These are phyloP conservation scores for Trypanosoma conorhini DNA, from an alignment of 208 protist genomes.

Conservation along the genomic window DNA sequence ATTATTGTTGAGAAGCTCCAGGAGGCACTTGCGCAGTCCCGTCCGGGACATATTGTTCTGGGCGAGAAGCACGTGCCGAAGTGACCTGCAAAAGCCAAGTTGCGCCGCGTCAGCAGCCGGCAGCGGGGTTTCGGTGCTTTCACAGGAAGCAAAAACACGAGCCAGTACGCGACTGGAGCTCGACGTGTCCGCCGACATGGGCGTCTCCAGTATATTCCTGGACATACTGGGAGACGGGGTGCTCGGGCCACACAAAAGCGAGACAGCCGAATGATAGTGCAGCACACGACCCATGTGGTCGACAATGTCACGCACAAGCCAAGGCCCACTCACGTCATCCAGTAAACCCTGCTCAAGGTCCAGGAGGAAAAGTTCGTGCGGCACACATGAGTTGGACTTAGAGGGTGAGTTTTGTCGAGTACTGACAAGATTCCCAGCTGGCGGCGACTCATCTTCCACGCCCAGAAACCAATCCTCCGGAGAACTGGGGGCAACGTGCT, in stretches of 20 bases:
- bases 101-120: not conserved
- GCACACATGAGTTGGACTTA: not conserved
- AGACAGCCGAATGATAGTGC: slow-evolving; percentile 30
- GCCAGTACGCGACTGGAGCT: not conserved
- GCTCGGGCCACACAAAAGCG: not conserved
- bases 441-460: not conserved
- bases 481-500: slow-evolving; percentile 15
- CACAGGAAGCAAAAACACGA: not conserved
- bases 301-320: slow-evolving; percentile 35
- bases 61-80: slow-evolving; percentile 41
- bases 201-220: not conserved
- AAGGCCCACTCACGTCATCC: slow-evolving; percentile 34
- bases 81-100: slow-evolving; percentile 39
- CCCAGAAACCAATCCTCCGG: slow-evolving; percentile 1
- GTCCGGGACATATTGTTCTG: slow-evolving; percentile 49
- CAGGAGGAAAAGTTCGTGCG: slow-evolving; percentile 36
- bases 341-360: slow-evolving; percentile 39
- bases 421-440: not conserved
- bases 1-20: slow-evolving; percentile 24
- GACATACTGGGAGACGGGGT: not conserved
- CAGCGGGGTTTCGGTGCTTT: not conserved
- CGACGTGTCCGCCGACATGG: not conserved
- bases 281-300: slow-evolving; percentile 32
- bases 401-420: slow-evolving; percentile 11
- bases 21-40: slow-evolving; percentile 37